These are phyloP conservation scores for Phialophora verrucosa DNA, from an alignment of 2,329 filamentous ascomycete genomes.

Conservation along the genomic window DNA sequence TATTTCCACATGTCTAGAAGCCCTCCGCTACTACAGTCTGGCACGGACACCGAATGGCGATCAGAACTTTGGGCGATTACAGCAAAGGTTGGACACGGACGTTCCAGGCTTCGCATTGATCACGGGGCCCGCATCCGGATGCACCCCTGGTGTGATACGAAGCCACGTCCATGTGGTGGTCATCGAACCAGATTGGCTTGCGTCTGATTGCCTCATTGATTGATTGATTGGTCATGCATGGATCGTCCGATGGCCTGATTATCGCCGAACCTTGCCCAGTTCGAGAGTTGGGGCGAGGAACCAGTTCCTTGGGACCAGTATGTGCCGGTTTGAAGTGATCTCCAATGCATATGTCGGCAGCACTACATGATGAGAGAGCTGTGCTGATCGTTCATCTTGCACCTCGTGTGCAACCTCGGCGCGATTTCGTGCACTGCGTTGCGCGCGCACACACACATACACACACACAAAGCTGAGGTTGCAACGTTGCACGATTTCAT, in stretches of 20 bases:
- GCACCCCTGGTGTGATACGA: background rate
- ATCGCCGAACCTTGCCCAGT: background rate
- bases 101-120: too few species aligned
- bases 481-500: too few species aligned
- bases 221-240: background rate
- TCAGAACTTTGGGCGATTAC: slow-evolving; percentile 6
- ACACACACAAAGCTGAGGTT: too few species aligned
- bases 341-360: background rate
- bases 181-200: background rate
- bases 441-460: too few species aligned
- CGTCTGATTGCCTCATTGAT: background rate
- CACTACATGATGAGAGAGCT: background rate
- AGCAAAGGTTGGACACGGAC: too few species aligned
- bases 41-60: slow-evolving; percentile 31
- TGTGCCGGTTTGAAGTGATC: background rate
- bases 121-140: too few species aligned
- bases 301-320: too few species aligned
- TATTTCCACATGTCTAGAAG: slow-evolving; percentile 90
- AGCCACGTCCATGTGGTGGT: background rate
- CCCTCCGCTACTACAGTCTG: slow-evolving; percentile 70
- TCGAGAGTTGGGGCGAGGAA: background rate
- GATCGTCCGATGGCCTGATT: background rate
- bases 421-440: too few species aligned
- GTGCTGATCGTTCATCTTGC: background rate
- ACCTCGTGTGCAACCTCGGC: too few species aligned